These are phyloP conservation scores for Castanea crenata DNA, from an alignment of 306 rosid genomes.

Conservation along the genomic window DNA sequence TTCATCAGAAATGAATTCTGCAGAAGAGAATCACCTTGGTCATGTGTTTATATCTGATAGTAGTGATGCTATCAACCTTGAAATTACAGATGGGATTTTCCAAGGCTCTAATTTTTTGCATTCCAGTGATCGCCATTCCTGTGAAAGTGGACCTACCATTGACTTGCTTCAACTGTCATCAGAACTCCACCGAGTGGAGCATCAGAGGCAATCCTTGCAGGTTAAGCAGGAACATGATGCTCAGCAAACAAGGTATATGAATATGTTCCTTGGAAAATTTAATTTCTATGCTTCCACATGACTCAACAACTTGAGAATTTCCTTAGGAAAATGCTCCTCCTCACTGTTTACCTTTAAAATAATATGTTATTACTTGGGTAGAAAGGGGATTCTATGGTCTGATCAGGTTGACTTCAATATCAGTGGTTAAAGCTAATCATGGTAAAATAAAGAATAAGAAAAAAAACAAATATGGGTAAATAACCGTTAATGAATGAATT, in stretches of 20 bases:
- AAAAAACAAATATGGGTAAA: not conserved
- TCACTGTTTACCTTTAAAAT: not conserved
- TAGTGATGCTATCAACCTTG: slow-evolving; percentile 49
- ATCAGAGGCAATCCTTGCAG: slow-evolving; percentile 61
- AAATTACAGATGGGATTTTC: slow-evolving; percentile 51
- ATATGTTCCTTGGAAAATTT: not conserved
- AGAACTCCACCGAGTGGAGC: slow-evolving; percentile 83
- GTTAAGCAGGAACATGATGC: slow-evolving; percentile 55
- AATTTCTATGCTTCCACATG: not conserved
- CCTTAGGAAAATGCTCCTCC: not conserved
- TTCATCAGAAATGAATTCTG: slow-evolving; percentile 44
- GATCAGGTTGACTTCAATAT: not conserved
- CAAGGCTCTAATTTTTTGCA: slow-evolving; percentile 48
- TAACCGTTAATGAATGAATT: not conserved
- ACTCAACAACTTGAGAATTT: not conserved
- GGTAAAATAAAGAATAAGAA: not conserved
- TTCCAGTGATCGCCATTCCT: slow-evolving; percentile 40
- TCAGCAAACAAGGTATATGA: slow-evolving; percentile 32
- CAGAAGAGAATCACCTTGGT: slow-evolving; percentile 42
- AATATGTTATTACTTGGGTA: not conserved
- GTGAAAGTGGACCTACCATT: slow-evolving; percentile 59
- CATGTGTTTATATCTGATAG: slow-evolving; percentile 48
- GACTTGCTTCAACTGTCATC: slow-evolving; percentile 82
- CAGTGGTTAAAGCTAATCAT: not conserved
- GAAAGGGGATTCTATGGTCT: not conserved